Conservation (phyloP, 2,329 filamentous ascomycete species). For the Aspergillus sp. region DNA sequence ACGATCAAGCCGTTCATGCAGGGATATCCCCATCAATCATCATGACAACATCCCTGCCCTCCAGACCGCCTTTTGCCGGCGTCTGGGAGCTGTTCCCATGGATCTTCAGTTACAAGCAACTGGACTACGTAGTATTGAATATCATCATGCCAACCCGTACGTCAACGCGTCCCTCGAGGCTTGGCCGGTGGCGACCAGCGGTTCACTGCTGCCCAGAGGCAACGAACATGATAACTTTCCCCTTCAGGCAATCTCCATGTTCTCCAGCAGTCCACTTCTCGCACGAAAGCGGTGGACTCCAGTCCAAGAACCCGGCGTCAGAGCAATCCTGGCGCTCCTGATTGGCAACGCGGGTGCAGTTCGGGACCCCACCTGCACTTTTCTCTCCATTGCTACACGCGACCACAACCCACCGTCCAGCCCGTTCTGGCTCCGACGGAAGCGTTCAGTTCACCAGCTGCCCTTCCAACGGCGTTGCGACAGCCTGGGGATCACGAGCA, state of each 20-base stretch:
- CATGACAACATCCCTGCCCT: conserved; percentile 17
- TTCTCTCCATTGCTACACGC: background rate
- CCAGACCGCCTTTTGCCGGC: conserved; percentile 22
- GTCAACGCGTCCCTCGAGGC: too few relatives aligned
- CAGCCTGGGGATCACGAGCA: background rate
- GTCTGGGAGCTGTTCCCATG: background rate
- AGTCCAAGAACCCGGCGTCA: background rate
- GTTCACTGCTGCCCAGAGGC: background rate
- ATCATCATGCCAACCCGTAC: background rate
- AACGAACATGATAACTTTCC: conserved; percentile 17
- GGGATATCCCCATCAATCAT: conserved; percentile 14
- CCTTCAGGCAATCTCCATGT: conserved; percentile 15
- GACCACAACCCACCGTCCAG: conserved; percentile 2
- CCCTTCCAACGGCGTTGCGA: background rate
- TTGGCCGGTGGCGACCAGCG: too few relatives aligned
- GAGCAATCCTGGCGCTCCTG: conserved; percentile 6
- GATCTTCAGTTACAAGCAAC: background rate
- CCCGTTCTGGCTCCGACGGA: conserved; percentile 1
- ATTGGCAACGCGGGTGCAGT: conserved; percentile 13
- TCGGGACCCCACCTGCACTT: background rate
- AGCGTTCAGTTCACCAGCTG: conserved; percentile 9
- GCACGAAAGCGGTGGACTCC: background rate
- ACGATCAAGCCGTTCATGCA: conserved; percentile 4
- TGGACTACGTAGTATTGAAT: background rate
- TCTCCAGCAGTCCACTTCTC: conserved; percentile 8